Base-by-base conservation (phyloP, 352 stramenopile species). In the Pythium grandisporangium region DNA sequence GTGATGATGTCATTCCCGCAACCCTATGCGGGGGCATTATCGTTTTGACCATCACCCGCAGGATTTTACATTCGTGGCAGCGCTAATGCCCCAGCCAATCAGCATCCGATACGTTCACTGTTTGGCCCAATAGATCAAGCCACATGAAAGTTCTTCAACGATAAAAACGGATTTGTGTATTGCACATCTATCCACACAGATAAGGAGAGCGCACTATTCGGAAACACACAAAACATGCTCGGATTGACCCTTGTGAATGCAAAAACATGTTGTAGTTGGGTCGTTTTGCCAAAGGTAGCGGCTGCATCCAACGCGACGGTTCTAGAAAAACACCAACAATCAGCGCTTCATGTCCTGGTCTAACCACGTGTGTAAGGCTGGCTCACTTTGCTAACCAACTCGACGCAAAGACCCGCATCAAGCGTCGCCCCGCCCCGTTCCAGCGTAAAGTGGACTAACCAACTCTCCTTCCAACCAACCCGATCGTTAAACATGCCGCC, bases 41-140 rank as follows among this genome's bases (percentile, higher is more conserved):
- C 36, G 10, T 52, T 36, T 44, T 55, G 29, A 35, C 80, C 68
- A 22, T 86, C 71, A 16, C 84, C 65, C n/a, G n/a, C n/a, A n/a
- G n/a, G n/a, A n/a, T n/a, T n/a, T n/a, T n/a, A n/a, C n/a, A n/a
- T n/a, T n/a, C n/a, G n/a, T n/a, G n/a, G n/a, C n/a, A n/a, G n/a
- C n/a, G n/a, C n/a, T n/a, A n/a, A n/a, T n/a, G n/a, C 11, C 33
- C 33, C 13, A 16, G 11, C 19, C 11, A 38, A 38, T 38, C 33
- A 38, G n/a, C n/a, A n/a, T n/a, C 33, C 33, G 33, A 16, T 38
- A 38, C 33, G 1, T 38, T 16, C 13, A 20, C 33, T 11, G 33
- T 38, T 20, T 44, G 22, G 38, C 38, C 22, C 38, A 21, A 20
- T 36, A 37, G n/a, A n/a, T n/a, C n/a, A 11, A 17, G n/a, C 52